Conservation (phyloP, 1,284 basidiomycete genomes). For the Cutaneotrichosporon sp. region DNA sequence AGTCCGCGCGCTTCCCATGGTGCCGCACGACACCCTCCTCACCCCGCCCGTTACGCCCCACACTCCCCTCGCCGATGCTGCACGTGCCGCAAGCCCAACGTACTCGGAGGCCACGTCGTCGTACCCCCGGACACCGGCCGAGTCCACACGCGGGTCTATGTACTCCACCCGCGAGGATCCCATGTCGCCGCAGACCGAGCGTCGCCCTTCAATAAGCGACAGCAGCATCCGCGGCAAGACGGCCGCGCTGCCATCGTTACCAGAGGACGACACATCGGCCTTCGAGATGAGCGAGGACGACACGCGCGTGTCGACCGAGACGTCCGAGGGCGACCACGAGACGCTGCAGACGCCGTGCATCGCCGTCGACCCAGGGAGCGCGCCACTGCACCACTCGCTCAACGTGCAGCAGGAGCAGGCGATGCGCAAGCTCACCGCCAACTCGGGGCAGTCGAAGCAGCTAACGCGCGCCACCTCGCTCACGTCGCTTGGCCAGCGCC, state of each 20-base stretch:
- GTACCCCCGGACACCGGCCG: conserved; percentile 37
- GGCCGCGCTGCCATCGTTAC: conserved; percentile 16
- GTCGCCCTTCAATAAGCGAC: conserved; percentile 13
- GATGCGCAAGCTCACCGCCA: conserved; percentile 5
- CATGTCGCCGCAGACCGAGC: conserved; percentile 5
- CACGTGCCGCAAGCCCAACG: conserved; percentile 32
- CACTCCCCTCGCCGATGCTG: conserved; percentile 21
- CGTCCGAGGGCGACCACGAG: conserved; percentile 2
- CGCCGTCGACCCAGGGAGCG: neutral
- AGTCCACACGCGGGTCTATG: conserved; percentile 28
- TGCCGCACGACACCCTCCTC: conserved; percentile 11
- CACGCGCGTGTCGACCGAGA: conserved; percentile 13
- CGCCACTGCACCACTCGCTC: neutral
- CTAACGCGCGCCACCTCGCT: conserved; percentile 18
- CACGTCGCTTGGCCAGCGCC: conserved; percentile 9
- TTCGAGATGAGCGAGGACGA: conserved; percentile 10
- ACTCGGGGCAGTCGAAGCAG: conserved; percentile 9
- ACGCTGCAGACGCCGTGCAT: conserved; percentile 3
- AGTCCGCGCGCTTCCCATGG: conserved; percentile 14
- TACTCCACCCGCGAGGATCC: conserved; percentile 15
- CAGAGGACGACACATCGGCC: conserved; percentile 9
- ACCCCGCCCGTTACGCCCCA: conserved; percentile 4
- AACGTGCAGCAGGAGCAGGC: conserved; percentile 17
- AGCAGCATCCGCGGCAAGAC: conserved; percentile 14
- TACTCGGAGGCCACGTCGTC: conserved; percentile 36